A percentile compares a stretch with the other conserved stretches of the same genome.
These are phyloP conservation scores for Colletotrichum euphorbiae DNA, from an alignment of 2,329 filamentous ascomycete genomes.

Conservation along the genomic window DNA sequence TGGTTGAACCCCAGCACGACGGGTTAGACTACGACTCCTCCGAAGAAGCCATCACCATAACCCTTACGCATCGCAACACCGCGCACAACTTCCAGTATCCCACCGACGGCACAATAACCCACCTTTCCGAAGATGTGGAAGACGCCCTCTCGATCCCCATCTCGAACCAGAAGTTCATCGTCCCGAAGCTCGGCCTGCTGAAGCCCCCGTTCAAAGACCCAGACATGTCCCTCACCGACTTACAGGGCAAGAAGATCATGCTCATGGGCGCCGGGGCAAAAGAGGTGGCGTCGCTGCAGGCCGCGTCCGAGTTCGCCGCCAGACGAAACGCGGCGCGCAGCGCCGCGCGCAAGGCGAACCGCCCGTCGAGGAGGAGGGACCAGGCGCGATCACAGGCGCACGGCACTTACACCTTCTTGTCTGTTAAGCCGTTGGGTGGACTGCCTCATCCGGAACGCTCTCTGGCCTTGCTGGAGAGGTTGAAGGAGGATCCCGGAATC, in stretches of 20 bases:
- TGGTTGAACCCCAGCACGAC: conserved; percentile 38
- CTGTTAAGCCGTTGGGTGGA: conserved; percentile 78
- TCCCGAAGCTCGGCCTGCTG: conserved; percentile 73
- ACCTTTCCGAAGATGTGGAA: conserved; percentile 71
- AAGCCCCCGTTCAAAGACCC: conserved; percentile 74
- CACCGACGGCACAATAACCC: conserved; percentile 61
- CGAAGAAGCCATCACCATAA: conserved; percentile 54
- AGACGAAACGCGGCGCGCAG: conserved; percentile 58
- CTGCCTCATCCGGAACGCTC: conserved; percentile 82
- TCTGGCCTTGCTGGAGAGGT: conserved; percentile 76
- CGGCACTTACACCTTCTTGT: conserved; percentile 82
- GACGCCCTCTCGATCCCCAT: conserved; percentile 67
- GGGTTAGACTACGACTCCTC: conserved; percentile 35
- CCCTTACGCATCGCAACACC: conserved; percentile 59
- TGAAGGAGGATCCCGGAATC: conserved; percentile 88
- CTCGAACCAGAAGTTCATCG: conserved; percentile 76
- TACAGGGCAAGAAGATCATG: conserved; percentile 70
- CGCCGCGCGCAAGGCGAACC: conserved; percentile 47
- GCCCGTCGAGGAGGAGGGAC: conserved; percentile 53
- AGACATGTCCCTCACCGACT: conserved; percentile 58
- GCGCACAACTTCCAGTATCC: conserved; percentile 58
- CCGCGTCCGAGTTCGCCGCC: conserved; percentile 61
- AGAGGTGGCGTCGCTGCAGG: conserved; percentile 68
- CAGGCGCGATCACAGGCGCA: conserved; percentile 62
- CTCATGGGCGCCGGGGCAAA: conserved; percentile 72